A percentile compares a stretch with the other conserved stretches of the same genome.
phyloP scores from a whole-genome alignment of 352 stramenopile species.

The Phytopythium mirpurense region DNA sequence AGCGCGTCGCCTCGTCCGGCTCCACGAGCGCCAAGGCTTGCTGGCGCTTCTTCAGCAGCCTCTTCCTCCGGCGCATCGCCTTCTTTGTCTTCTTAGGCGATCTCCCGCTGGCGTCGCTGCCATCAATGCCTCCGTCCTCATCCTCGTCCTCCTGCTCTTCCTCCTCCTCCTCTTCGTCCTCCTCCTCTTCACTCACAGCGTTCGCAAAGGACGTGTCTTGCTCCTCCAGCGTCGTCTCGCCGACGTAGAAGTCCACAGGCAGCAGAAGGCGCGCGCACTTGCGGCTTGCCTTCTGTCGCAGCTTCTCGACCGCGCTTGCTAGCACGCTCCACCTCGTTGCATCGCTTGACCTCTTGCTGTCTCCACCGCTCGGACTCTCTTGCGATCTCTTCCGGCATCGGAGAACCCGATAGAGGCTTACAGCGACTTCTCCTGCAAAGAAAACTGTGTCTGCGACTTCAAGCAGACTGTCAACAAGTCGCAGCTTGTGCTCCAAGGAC shows the following conservation, averaged over 20 bases:
- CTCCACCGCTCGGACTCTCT: background rate
- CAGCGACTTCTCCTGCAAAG: conserved; percentile 59
- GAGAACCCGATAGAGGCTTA: conserved; percentile 48
- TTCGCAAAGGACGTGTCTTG: conserved; percentile 15
- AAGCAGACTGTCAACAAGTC: conserved; percentile 58
- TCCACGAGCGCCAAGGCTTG: conserved; percentile 22
- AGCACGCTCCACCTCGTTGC: conserved; percentile 28
- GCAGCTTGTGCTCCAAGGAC: conserved; percentile 46
- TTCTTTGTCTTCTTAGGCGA: conserved; percentile 13
- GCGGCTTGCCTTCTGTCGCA: conserved; percentile 62
- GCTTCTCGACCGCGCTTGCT: conserved; percentile 34
- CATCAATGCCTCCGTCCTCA: conserved; percentile 23
- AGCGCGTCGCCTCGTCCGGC: conserved; percentile 21
- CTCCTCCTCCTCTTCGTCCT: conserved; percentile 29
- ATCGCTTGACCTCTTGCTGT: background rate
- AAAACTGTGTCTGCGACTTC: conserved; percentile 54
- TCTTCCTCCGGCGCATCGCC: conserved; percentile 11
- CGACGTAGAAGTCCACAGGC: conserved; percentile 58
- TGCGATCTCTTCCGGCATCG: conserved; percentile 9
- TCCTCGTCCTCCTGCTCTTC: conserved; percentile 38
- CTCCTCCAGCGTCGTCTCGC: conserved; percentile 42
- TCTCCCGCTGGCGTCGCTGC: conserved; percentile 11
- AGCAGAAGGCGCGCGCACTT: conserved; percentile 51
- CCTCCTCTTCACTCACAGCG: conserved; percentile 23
- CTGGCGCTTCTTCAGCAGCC: conserved; percentile 17